A percentile compares a stretch with the other conserved stretches of the same genome.
phyloP scores from a whole-genome alignment of 106 monocot species.

The Agapanthus africanus region DNA sequence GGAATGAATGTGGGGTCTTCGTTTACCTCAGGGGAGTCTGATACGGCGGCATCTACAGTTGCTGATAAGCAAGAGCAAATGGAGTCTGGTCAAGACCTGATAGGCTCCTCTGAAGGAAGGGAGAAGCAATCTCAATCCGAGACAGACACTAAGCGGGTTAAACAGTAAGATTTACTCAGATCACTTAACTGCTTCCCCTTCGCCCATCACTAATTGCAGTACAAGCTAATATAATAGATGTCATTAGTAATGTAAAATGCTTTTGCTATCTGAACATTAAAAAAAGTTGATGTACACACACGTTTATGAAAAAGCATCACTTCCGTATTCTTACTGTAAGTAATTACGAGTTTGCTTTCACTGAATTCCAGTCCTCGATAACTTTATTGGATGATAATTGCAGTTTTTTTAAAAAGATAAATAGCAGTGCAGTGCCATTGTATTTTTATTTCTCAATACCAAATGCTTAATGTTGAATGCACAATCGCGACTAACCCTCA shows the following conservation, averaged over 20 bases:
- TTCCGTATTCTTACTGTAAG: too few species aligned
- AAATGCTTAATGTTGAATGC: too few species aligned
- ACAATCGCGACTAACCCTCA: too few species aligned
- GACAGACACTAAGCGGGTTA: constrained; percentile 57
- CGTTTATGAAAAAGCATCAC: background rate
- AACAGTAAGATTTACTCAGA: constrained; percentile 52
- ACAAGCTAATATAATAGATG: background rate
- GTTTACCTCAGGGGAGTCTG: constrained; percentile 18
- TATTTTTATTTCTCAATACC: too few species aligned
- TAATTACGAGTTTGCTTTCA: too few species aligned
- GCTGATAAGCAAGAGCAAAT: constrained; percentile 27
- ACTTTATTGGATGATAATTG: too few species aligned
- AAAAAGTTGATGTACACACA: background rate
- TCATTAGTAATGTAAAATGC: background rate
- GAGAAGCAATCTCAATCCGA: constrained; percentile 48
- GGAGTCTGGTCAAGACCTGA: constrained; percentile 26
- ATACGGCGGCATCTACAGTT: constrained; percentile 1
- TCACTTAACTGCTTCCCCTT: background rate
- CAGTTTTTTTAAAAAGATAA: too few species aligned
- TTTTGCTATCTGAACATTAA: too few species aligned
- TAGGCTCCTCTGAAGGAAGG: constrained; percentile 27
- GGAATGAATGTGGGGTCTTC: constrained; percentile 13
- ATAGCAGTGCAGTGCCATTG: too few species aligned
- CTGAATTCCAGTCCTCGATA: too few species aligned
- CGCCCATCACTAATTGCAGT: background rate